Evolutionary conservation across 768 basidiomycete genomes (phyloP).

Genomic region (Pholiota molesta): DNA sequence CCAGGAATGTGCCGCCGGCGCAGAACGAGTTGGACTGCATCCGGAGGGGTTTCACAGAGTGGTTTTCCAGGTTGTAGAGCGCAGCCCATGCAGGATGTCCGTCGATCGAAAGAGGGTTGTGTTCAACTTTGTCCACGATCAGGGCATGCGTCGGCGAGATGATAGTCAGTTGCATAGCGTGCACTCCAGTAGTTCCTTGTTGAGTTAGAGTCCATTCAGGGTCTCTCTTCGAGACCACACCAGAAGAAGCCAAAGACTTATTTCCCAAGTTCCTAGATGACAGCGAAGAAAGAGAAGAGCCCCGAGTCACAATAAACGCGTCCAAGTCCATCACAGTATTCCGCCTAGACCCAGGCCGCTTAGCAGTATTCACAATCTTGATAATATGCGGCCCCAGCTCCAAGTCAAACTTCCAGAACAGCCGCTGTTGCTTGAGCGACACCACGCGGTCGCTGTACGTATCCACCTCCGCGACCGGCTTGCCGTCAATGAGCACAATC

Average conservation of each 20-base stretch:
- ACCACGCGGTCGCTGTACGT: slow-evolving; percentile 35
- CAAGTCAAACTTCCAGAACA: slow-evolving; percentile 65
- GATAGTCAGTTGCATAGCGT: slow-evolving; percentile 77
- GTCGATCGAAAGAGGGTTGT: slow-evolving; percentile 73
- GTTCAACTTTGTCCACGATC: slow-evolving; percentile 84
- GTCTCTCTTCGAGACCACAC: slow-evolving; percentile 6
- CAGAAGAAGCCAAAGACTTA: background rate
- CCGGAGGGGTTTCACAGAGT: slow-evolving; percentile 60
- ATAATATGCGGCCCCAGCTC: slow-evolving; percentile 56
- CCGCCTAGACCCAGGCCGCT: slow-evolving; percentile 36
- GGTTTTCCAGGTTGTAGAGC: slow-evolving; percentile 68
- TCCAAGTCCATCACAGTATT: slow-evolving; percentile 55
- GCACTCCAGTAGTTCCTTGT: slow-evolving; percentile 72
- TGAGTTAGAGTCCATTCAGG: slow-evolving; percentile 60
- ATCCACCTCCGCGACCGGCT: slow-evolving; percentile 46
- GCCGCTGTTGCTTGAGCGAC: slow-evolving; percentile 56
- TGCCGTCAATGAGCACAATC: slow-evolving; percentile 61
- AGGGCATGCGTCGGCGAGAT: slow-evolving; percentile 72
- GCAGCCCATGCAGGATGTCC: slow-evolving; percentile 85
- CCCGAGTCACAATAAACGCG: slow-evolving; percentile 67
- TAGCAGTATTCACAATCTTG: slow-evolving; percentile 61
- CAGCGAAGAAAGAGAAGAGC: slow-evolving; percentile 21
- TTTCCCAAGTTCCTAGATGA: background rate
- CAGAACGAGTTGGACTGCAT: slow-evolving; percentile 86
- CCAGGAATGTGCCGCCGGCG: slow-evolving; percentile 77